These are phyloP conservation scores for Lathyrus aphaca DNA, from an alignment of 306 rosid genomes.

Conservation along the genomic window DNA sequence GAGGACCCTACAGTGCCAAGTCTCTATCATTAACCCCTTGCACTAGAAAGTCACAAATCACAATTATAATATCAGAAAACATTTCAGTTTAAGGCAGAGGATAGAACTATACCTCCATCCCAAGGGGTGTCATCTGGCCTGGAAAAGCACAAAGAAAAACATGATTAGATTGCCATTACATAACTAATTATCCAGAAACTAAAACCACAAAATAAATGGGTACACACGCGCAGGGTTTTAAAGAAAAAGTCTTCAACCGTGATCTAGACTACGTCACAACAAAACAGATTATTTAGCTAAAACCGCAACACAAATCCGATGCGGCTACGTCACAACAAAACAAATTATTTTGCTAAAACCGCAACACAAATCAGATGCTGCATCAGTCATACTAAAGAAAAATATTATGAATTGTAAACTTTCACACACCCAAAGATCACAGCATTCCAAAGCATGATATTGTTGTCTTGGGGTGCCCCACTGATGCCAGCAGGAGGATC, in stretches of 20 bases:
- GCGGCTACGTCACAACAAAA: not conserved
- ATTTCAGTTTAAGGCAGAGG: slow-evolving; percentile 24
- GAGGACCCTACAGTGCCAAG: not conserved
- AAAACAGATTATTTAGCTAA: not conserved
- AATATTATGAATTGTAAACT: slow-evolving; percentile 1
- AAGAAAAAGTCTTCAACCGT: not conserved
- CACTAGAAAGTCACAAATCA: slow-evolving; percentile 20
- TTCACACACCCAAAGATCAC: slow-evolving; percentile 85
- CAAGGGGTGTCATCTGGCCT: slow-evolving; percentile 98
- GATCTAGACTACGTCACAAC: not conserved
- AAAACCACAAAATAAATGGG: slow-evolving; percentile 31
- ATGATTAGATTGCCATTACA: slow-evolving; percentile 30
- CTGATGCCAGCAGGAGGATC: slow-evolving; percentile 97
- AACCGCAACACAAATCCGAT: not conserved
- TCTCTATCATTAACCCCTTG: not conserved
- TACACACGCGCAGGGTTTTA: not conserved
- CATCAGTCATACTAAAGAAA: not conserved
- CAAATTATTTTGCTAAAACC: not conserved
- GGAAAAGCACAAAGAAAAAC: slow-evolving; percentile 44
- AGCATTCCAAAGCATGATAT: slow-evolving; percentile 97
- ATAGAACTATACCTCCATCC: slow-evolving; percentile 86
- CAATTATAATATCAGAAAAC: not conserved
- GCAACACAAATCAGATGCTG: too few relatives aligned
- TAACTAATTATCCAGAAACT: slow-evolving; percentile 20
- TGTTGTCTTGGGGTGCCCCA: slow-evolving; percentile 95